Percentiles rank a stretch among this genome's conserved stretches.
Conservation (phyloP, 495 filamentous ascomycete genomes). For the Penicillium longicatenatum region DNA sequence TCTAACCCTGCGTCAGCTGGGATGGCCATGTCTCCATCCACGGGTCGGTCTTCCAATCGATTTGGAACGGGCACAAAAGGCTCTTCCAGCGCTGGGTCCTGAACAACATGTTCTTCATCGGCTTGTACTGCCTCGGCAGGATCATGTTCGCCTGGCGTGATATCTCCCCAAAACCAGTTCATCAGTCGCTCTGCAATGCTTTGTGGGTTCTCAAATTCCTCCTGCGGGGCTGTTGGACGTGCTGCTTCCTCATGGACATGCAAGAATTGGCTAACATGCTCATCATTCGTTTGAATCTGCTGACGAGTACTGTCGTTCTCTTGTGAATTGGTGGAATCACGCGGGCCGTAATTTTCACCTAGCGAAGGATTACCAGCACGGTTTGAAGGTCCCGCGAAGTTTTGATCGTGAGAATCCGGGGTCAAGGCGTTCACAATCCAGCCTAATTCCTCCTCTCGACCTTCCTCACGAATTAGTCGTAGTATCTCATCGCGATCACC, state of each 20-base stretch:
- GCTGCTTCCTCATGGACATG: background rate
- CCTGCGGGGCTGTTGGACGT: background rate
- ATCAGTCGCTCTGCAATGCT: constrained; percentile 24
- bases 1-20: constrained; percentile 55
- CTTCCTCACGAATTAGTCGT: constrained; percentile 62
- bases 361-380: background rate
- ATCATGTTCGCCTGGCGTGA: constrained; percentile 36
- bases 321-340: background rate
- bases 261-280: background rate
- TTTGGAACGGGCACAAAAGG: constrained; percentile 61
- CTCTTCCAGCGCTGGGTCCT: constrained; percentile 60
- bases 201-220: constrained; percentile 16
- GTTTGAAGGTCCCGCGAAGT: constrained; percentile 11
- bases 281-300: background rate
- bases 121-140: constrained; percentile 32
- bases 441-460: constrained; percentile 55
- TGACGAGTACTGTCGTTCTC: background rate
- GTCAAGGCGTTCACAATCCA: constrained; percentile 47
- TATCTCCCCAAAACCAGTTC: constrained; percentile 69
- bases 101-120: constrained; percentile 61
- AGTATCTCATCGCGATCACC: constrained; percentile 62
- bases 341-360: background rate
- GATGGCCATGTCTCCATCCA: constrained; percentile 28
- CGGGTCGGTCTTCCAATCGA: constrained; percentile 15
- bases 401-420: constrained; percentile 22